Base-by-base conservation (phyloP, 1,139 yeast species). In the Meyerozyma athensensis region DNA sequence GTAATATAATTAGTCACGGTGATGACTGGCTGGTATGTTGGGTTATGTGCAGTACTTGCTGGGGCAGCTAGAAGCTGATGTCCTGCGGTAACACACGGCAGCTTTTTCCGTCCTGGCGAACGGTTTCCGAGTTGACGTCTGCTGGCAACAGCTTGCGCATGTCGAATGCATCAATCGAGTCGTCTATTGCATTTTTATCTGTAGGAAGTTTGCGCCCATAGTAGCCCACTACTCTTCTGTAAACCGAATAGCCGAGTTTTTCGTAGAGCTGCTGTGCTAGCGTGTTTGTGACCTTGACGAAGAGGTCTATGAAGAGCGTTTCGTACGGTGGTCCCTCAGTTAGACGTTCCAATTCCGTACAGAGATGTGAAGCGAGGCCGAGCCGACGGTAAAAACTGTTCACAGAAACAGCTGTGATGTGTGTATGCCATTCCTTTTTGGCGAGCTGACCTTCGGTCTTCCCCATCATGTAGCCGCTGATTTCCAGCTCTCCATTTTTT, bases 321-420 rank as follows among this genome's bases (percentile, higher is more conserved):
- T 80, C 70, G 49, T 81, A 81, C 0, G 89, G 89, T 33, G 75
- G 69, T 18, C 69, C 73, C 13, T 77, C 74, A 1, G 95, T 84
- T 37, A 83, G 73, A 36, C 77, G 71, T 50, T 84, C 92, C 33
- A 94, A 64, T 45, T 86, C 78, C 31, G 74, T 66, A 54, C 96
- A 90, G 39, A 90, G 68, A 42, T 74, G 74, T 3, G 85, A 79
- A 1, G 97, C 98, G 35, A 90, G 65, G 2, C 96, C 95, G 16
- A 92, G 71, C 42, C 98, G 67, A 42, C 99, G 68, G 53, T 84
- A 90, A 38, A 79, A 81, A 19, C 86, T 81, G 43, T 84, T 84
- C 1, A 94, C 84, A 0, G 98, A 89, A 3, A 94, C 96, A 0
- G 98, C 98, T 0, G 97, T 89, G 40, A 94, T 89, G 59, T 94